These are phyloP conservation scores for Linum tenue DNA, from an alignment of 345 rosid species.

Conservation along the genomic window DNA sequence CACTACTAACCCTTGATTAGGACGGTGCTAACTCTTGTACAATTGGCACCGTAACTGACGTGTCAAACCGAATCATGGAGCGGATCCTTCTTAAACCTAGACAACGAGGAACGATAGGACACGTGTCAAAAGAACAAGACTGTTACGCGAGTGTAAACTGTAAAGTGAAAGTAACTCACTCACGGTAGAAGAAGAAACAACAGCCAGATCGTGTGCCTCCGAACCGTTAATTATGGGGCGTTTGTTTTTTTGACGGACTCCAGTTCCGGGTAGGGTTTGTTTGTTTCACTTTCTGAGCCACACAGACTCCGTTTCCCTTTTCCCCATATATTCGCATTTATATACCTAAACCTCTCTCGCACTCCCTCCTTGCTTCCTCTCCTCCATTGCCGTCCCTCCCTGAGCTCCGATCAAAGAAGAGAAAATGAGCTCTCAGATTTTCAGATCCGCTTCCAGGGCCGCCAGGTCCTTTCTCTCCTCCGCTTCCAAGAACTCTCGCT, in stretches of 20 bases:
- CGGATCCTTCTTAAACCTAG: no score
- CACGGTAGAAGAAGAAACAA: neutral
- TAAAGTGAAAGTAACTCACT: neutral
- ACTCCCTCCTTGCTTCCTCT: neutral
- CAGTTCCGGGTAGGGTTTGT: slow-evolving; percentile 3
- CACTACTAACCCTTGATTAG: no score
- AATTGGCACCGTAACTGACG: no score
- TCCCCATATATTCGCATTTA: neutral
- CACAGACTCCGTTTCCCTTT: no score
- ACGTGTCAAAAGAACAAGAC: neutral
- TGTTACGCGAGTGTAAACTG: neutral
- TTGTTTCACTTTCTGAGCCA: neutral
- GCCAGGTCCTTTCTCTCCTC: slow-evolving; percentile 60
- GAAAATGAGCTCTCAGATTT: slow-evolving; percentile 63
- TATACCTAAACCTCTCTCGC: neutral
- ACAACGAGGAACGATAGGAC: neutral
- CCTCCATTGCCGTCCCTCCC: neutral
- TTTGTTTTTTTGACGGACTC: neutral
- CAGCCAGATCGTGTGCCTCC: neutral
- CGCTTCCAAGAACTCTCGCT: slow-evolving; percentile 54
- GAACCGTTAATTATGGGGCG: neutral
- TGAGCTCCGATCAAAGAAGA: neutral
- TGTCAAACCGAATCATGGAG: no score
- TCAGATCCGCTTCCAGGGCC: slow-evolving; percentile 73
- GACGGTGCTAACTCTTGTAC: no score